phyloP scores from a whole-genome alignment of 805 yeast genomes.

The Alloascoidea africana region DNA sequence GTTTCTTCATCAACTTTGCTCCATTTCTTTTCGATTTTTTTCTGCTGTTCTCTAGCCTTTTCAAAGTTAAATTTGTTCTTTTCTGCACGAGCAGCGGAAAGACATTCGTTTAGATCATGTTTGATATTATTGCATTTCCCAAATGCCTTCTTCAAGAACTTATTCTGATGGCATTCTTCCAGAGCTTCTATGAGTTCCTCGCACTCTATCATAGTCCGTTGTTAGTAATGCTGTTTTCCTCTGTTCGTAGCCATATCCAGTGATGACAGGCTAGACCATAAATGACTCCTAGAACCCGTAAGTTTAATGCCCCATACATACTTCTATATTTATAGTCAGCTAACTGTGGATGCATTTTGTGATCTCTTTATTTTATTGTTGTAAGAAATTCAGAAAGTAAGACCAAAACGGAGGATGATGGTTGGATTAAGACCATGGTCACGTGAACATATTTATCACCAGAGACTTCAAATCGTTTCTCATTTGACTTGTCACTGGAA shows the following conservation, averaged over 20 bases:
- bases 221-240: no score
- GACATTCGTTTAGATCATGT: conserved; percentile 62
- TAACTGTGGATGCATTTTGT: conserved; percentile 37
- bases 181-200: conserved; percentile 71
- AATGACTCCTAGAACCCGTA: neutral
- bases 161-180: conserved; percentile 72
- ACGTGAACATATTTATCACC: no score
- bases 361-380: no score
- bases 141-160: conserved; percentile 50
- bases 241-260: no score
- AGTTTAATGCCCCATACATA: conserved; percentile 13
- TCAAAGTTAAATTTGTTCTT: conserved; percentile 29
- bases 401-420: no score
- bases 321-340: conserved; percentile 32
- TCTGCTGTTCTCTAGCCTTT: conserved; percentile 41
- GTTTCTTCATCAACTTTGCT: conserved; percentile 58
- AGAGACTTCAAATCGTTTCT: no score
- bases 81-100: conserved; percentile 66
- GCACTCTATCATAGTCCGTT: conserved; percentile 59
- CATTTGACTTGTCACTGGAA: no score
- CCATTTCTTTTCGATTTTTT: conserved; percentile 38
- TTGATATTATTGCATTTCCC: conserved; percentile 81
- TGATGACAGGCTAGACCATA: conserved; percentile 1
- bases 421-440: no score
- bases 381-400: no score